Evolutionary conservation across 129 eudicot genomes (phyloP), one percentile per base, ranked within the genome.

Genomic region (carrot (Daucus carota)): DNA sequence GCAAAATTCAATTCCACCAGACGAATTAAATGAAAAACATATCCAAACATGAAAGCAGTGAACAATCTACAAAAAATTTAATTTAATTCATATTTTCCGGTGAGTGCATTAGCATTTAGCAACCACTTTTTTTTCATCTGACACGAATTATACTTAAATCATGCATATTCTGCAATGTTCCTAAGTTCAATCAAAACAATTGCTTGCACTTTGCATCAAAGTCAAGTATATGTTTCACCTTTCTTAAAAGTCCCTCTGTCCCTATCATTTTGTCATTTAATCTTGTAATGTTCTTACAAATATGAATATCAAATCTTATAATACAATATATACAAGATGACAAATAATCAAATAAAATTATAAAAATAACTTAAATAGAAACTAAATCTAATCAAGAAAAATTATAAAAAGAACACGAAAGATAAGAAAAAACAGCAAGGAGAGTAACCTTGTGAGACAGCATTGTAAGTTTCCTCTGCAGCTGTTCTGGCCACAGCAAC

Each of bases 401-500:
- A n/a, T n/a, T n/a, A 75, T 3, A 22, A 41, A 40, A 1, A 18
- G n/a, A 31, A 46, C 16, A 1, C 60, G 3, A 15, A 28, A 20
- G 2, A 72, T 62, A 20, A 83, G 3, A 72, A 71, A 20, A 83
- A 3, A 54, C 9, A 32, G 44, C 20, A 18, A 12, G 15, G 0
- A 31, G 73, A 40, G 73, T 34, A 73, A 92, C 97, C 97, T 83
- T 80, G 78, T 72, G 79, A 84, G 71, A 85, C 87, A 8, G 87
- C 83, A 45, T 84, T 67, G 59, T 81, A 90, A 29, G 88, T 80
- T 80, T 93, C 98, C 84, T 93, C 98, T 10, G 80, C 95, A 75
- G 73, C 89, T 22, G 86, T 82, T 83, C 86, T 93, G 2, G 82
- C 85, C 28, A 62, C 95, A 8, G 92, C 90, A 34, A 93, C 98